phyloP scores from a whole-genome alignment of 192 early-diverging fungal species.

The Geosiphon pyriformis region DNA sequence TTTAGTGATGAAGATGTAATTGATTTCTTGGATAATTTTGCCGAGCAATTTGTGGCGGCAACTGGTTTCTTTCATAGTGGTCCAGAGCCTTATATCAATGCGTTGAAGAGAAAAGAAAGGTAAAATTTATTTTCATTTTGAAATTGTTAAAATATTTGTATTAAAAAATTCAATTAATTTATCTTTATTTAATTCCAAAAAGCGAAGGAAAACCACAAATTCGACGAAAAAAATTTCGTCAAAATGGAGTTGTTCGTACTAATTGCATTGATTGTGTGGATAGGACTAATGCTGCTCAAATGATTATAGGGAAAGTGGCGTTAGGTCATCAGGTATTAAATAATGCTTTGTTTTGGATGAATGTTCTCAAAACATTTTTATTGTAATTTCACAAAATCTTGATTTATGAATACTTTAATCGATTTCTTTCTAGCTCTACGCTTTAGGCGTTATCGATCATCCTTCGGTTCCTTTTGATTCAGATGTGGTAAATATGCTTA shows the following conservation, averaged over 20 bases:
- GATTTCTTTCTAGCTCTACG: conserved; percentile 55
- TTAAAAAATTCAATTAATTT: too few species aligned
- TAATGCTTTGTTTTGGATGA: neutral
- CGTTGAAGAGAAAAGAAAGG: conserved; percentile 25
- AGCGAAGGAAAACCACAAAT: conserved; percentile 21
- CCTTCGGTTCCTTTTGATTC: conserved; percentile 85
- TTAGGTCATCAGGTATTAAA: conserved; percentile 70
- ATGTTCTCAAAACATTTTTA: neutral
- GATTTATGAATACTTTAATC: neutral
- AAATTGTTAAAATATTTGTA: conserved; percentile 1
- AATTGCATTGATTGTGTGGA: conserved; percentile 99
- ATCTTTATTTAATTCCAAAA: neutral
- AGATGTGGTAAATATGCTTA: conserved; percentile 88
- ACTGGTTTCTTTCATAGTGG: conserved; percentile 95
- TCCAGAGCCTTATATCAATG: conserved; percentile 46
- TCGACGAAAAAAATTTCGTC: conserved; percentile 37
- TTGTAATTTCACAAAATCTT: neutral
- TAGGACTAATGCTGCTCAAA: conserved; percentile 96
- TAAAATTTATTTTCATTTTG: neutral
- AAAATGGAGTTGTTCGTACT: conserved; percentile 85
- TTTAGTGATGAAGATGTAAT: conserved; percentile 76
- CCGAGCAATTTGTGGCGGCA: conserved; percentile 73
- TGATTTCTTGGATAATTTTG: conserved; percentile 80
- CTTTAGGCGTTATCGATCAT: conserved; percentile 74
- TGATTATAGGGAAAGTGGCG: conserved; percentile 90